Evolutionary conservation across 805 yeast species (phyloP), one percentile per base, ranked within the genome.

Genomic region (Cyberlindnera amylophila): DNA sequence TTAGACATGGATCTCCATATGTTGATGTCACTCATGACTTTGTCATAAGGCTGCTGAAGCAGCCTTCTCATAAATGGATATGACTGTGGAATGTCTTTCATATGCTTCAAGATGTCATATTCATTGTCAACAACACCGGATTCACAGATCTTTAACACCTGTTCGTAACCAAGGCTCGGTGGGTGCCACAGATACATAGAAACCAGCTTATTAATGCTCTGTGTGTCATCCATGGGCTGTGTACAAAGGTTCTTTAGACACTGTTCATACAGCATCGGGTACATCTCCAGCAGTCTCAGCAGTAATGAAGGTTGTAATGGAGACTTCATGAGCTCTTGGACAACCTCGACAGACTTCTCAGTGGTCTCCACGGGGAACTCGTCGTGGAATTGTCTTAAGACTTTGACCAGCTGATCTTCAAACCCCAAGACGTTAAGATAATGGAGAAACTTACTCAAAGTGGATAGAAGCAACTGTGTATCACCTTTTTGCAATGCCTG

Each of bases 361-460:
- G 23, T 19, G 4, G 34, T 4, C 4, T 36, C 38, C 6, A 19
- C n/a, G 4, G 34, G 40, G 26, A 39, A 24, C 18, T 39, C 46
- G 2, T 12, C 23, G 13, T 36, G 24, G 38, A 43, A 43, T 18
- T 36, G 38, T 4, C 38, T 17, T 7, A 44, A 1, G 2, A 44
- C 36, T 21, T 47, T 44, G 15, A 41, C n/a, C 17, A 35, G 18
- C 15, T 51, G 55, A 3, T 45, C 48, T 16, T 47, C 52, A 23
- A 45, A 49, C 3, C 51, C 52, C 17, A 55, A 27, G 1, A 35
- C 37, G 8, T 45, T 15, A 18, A 55, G 36, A 29, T 55, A 55
- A 4, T 27, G 35, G 10, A 50, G 23, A 27, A 55, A 55, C 17
- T 42, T 34, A 6, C 41, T 43, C 30, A 49, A 41, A 2, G 47